phyloP scores from a whole-genome alignment of 768 basidiomycete genomes.

The Mycena polygramma region DNA sequence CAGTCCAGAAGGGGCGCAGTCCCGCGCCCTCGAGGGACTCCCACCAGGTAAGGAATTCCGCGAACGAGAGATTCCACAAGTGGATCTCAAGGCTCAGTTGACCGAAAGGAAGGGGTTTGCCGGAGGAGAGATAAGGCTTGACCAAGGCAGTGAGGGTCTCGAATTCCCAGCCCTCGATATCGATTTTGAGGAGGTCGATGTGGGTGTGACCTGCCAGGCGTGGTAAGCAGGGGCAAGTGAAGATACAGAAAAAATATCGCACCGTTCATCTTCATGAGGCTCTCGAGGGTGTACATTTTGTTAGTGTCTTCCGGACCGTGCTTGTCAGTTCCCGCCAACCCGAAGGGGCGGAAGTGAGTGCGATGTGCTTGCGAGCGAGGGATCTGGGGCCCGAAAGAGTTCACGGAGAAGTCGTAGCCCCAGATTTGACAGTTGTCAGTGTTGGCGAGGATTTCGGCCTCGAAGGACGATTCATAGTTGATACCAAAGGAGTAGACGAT shows the following conservation, averaged over 20 bases:
- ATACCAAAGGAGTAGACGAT: conserved; percentile 73
- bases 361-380: conserved; percentile 45
- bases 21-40: conserved; percentile 74
- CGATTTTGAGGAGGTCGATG: conserved; percentile 81
- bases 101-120: conserved; percentile 72
- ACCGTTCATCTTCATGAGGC: conserved; percentile 76
- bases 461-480: conserved; percentile 74
- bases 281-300: conserved; percentile 73
- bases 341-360: conserved; percentile 58
- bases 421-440: conserved; percentile 68
- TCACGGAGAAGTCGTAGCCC: conserved; percentile 69
- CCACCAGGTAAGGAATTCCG: conserved; percentile 76
- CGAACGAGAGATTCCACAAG: conserved; percentile 60
- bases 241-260: conserved; percentile 20
- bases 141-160: conserved; percentile 65
- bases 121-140: conserved; percentile 60
- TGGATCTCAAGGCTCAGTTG: conserved; percentile 82
- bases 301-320: conserved; percentile 59
- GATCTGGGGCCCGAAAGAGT: conserved; percentile 60
- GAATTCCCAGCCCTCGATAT: conserved; percentile 80
- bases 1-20: conserved; percentile 79
- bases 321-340: conserved; percentile 59
- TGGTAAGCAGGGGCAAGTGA: not conserved
- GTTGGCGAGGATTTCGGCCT: conserved; percentile 66
- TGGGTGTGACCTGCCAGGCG: conserved; percentile 66